Evolutionary conservation across 345 rosid species (phyloP).

Genomic region (Conringia planisiliqua): DNA sequence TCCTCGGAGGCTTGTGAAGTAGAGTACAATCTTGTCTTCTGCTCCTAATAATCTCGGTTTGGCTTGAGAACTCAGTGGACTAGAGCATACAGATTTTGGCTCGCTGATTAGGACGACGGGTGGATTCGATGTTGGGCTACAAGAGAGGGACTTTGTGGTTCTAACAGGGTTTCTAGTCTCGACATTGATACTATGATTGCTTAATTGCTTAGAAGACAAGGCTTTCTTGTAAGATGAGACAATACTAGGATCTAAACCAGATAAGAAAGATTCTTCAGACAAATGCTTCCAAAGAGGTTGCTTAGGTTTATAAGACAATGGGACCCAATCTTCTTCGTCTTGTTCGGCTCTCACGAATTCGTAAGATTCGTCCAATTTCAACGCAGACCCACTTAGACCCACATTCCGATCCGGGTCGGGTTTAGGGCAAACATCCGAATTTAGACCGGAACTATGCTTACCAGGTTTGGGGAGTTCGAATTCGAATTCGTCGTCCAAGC

Average conservation of each 20-base stretch:
- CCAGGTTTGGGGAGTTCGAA: slow-evolving; percentile 31
- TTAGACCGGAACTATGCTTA: slow-evolving; percentile 10
- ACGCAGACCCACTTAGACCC: slow-evolving; percentile 26
- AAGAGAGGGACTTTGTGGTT: slow-evolving; percentile 17
- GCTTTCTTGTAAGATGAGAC: slow-evolving; percentile 67
- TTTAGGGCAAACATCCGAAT: slow-evolving; percentile 10
- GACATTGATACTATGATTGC: slow-evolving; percentile 14
- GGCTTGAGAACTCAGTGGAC: slow-evolving; percentile 26
- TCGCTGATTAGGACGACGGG: neutral
- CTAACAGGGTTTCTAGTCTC: slow-evolving; percentile 2
- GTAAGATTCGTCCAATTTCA: slow-evolving; percentile 34
- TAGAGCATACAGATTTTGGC: slow-evolving; percentile 31
- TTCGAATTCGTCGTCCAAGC: slow-evolving; percentile 63
- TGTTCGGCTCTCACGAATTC: slow-evolving; percentile 29
- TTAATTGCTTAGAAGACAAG: slow-evolving; percentile 58
- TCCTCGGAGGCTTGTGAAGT: slow-evolving; percentile 77
- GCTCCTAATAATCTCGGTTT: slow-evolving; percentile 17
- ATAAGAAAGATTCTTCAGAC: slow-evolving; percentile 66
- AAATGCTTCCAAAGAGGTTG: slow-evolving; percentile 67
- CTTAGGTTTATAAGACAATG: slow-evolving; percentile 30
- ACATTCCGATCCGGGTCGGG: slow-evolving; percentile 29
- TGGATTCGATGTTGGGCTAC: slow-evolving; percentile 7
- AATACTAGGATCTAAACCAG: slow-evolving; percentile 61
- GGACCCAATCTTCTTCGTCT: slow-evolving; percentile 30
- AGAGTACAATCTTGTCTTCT: slow-evolving; percentile 52